Evolutionary conservation across 1,284 basidiomycete genomes (phyloP).

Genomic region (Inonotus obliquus): DNA sequence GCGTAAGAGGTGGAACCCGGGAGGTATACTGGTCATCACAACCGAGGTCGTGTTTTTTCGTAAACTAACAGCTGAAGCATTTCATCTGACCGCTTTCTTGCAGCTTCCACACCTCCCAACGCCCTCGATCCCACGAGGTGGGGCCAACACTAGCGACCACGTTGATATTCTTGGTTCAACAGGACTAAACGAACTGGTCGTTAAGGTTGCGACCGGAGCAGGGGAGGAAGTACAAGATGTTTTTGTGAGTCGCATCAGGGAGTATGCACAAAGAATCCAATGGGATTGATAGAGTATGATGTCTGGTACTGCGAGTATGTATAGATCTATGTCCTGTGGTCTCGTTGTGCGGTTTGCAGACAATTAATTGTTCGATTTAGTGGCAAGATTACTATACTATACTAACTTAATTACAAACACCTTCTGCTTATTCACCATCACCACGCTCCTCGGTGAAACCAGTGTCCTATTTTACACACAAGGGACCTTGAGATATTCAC

Average conservation of each 20-base stretch:
- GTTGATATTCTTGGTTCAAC: constrained; percentile 92
- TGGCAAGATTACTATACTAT: too few relatives aligned
- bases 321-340: too few relatives aligned
- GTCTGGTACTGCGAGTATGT: background rate
- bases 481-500: too few relatives aligned
- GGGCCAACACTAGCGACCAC: constrained; percentile 87
- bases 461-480: too few relatives aligned
- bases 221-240: constrained; percentile 67
- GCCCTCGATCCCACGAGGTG: constrained; percentile 76
- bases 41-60: constrained; percentile 57
- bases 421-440: too few relatives aligned
- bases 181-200: constrained; percentile 84
- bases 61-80: background rate
- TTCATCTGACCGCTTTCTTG: background rate
- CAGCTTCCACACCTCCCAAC: constrained; percentile 86
- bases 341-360: too few relatives aligned
- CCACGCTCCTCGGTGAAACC: too few relatives aligned
- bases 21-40: constrained; percentile 80
- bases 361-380: too few relatives aligned
- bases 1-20: constrained; percentile 87
- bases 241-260: constrained; percentile 76
- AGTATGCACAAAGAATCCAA: constrained; percentile 69
- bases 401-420: too few relatives aligned
- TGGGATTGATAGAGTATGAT: constrained; percentile 57
- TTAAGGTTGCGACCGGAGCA: constrained; percentile 81